Evolutionary conservation across 352 stramenopile genomes (phyloP).

Genomic region (Phytophthora chlamydospora): DNA sequence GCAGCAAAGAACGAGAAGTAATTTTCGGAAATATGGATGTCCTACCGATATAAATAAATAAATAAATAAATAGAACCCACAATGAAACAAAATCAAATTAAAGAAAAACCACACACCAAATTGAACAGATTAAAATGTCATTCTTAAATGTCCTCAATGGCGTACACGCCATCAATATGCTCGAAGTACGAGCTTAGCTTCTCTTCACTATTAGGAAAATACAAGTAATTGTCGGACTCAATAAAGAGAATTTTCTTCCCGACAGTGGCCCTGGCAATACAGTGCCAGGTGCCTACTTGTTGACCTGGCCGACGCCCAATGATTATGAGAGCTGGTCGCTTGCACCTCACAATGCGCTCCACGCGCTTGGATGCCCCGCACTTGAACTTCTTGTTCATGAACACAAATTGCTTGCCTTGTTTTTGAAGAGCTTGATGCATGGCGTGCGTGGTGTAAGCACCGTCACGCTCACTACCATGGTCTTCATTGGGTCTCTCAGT

Average conservation of each 20-base stretch:
- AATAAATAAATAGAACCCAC: no score
- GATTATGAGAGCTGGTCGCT: not conserved
- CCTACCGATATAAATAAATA: no score
- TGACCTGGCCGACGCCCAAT: conserved; percentile 7
- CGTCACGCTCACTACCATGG: conserved; percentile 3
- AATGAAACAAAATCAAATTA: conserved; percentile 30
- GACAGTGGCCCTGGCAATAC: conserved; percentile 2
- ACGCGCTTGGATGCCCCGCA: not conserved
- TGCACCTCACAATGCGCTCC: not conserved
- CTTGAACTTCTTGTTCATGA: conserved; percentile 14
- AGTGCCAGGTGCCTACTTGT: conserved; percentile 1
- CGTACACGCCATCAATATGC: not conserved
- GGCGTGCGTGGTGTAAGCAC: conserved; percentile 8
- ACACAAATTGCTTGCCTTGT: conserved; percentile 5
- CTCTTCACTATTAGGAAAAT: conserved; percentile 11
- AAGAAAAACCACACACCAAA: not conserved
- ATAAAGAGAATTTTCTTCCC: conserved; percentile 16
- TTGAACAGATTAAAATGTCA: not conserved
- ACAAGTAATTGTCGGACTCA: conserved; percentile 13
- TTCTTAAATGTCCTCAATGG: conserved; percentile 1
- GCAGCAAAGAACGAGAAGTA: no score
- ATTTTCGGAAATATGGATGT: no score
- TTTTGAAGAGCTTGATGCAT: conserved; percentile 12
- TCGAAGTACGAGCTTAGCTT: not conserved
- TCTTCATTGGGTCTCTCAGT: not conserved